These are phyloP conservation scores for Phyllosticta capitalensis DNA, from an alignment of 2,329 filamentous ascomycete species.

Conservation along the genomic window DNA sequence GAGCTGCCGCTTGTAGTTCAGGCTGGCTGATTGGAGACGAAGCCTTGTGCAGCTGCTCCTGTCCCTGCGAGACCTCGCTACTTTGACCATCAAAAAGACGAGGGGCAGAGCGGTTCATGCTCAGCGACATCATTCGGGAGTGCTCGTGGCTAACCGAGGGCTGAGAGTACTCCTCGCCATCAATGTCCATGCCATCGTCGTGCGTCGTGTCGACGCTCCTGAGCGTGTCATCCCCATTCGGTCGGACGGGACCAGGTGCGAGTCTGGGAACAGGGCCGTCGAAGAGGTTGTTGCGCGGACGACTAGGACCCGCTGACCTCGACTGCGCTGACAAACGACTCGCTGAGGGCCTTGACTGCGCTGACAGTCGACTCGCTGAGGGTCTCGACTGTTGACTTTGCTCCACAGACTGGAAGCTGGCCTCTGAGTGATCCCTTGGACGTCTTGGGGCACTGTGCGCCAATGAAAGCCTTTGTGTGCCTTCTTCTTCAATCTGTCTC, in stretches of 20 bases:
- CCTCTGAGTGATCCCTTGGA: neutral
- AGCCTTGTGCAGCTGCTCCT: neutral
- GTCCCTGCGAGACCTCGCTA: neutral
- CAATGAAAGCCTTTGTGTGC: neutral
- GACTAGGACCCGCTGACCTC: neutral
- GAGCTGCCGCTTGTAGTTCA: neutral
- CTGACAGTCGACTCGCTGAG: neutral
- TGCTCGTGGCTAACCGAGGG: neutral
- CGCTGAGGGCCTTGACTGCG: neutral
- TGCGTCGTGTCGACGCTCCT: slow-evolving; percentile 1
- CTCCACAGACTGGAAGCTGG: neutral
- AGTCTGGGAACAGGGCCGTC: neutral
- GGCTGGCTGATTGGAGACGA: neutral
- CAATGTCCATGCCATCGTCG: slow-evolving; percentile 19
- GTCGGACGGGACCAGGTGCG: neutral
- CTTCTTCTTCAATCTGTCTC: slow-evolving; percentile 4
- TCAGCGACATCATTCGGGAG: slow-evolving; percentile 1
- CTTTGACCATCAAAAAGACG: neutral
- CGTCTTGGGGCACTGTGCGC: neutral
- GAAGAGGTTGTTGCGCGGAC: neutral
- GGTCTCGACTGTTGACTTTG: neutral
- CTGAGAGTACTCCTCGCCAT: neutral
- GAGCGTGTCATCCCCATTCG: neutral
- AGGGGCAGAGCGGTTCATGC: neutral
- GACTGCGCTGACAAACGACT: neutral